Percentiles rank a stretch among this genome's conserved stretches.
Conservation (phyloP, 1,284 basidiomycete species). For the Schizophyllum amplum region DNA sequence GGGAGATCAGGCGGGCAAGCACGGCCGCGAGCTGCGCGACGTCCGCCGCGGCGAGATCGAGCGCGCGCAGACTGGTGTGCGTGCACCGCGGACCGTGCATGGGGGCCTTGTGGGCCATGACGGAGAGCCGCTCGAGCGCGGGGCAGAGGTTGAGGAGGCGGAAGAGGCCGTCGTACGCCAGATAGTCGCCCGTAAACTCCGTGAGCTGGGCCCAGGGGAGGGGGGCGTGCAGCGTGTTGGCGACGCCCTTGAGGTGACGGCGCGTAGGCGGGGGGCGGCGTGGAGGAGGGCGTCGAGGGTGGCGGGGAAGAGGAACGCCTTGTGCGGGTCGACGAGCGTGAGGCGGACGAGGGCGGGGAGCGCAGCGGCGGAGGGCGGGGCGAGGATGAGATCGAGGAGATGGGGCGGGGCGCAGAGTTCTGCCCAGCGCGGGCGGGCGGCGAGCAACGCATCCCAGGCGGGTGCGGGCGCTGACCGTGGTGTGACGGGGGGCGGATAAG, state of each 20-base stretch:
- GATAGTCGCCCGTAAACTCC: background rate
- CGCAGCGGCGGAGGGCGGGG: no score
- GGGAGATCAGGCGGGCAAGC: background rate
- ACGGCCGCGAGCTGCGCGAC: background rate
- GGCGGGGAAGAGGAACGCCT: background rate
- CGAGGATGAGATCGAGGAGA: background rate
- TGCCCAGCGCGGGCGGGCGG: background rate
- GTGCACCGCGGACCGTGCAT: background rate
- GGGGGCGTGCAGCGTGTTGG: slow-evolving; percentile 9
- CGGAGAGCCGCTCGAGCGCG: background rate
- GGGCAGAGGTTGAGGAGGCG: background rate
- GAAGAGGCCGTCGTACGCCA: background rate
- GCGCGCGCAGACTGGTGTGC: background rate
- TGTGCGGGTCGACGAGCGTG: background rate
- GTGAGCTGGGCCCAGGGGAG: background rate
- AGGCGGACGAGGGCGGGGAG: background rate
- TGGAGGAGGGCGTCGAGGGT: background rate
- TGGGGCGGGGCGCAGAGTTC: background rate
- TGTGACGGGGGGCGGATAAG: background rate
- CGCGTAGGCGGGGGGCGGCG: background rate
- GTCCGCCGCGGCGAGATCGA: background rate
- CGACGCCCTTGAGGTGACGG: slow-evolving; percentile 6
- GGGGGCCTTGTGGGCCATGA: background rate
- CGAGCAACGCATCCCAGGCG: background rate
- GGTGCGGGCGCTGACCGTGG: no score